Evolutionary conservation across 164 flowering plant species (phyloP).

Genomic region (Vitis amurensis): DNA sequence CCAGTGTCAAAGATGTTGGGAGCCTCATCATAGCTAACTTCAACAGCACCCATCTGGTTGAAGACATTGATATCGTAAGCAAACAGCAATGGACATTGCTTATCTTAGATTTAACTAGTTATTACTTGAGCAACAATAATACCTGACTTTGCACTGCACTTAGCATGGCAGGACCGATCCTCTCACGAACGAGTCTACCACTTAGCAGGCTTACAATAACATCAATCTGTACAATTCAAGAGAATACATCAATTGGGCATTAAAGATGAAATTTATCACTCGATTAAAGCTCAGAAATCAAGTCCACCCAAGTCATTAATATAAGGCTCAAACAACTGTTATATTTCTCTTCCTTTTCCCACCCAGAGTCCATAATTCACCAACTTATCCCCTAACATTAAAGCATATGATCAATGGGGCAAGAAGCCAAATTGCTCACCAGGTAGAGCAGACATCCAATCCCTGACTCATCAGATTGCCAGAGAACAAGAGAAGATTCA

Average conservation of each 20-base stretch:
- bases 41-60: slow-evolving; percentile 80
- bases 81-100: background rate
- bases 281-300: background rate
- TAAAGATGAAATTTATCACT: too few relatives aligned
- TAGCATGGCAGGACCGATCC: slow-evolving; percentile 90
- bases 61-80: slow-evolving; percentile 13
- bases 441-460: slow-evolving; percentile 69
- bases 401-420: background rate
- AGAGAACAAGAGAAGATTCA: slow-evolving; percentile 73
- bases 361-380: background rate
- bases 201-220: slow-evolving; percentile 84
- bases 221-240: slow-evolving; percentile 52
- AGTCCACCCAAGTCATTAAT: too few relatives aligned
- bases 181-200: slow-evolving; percentile 89
- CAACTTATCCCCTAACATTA: background rate
- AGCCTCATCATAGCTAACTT: slow-evolving; percentile 62
- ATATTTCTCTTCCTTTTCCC: background rate
- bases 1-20: slow-evolving; percentile 70
- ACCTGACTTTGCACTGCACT: slow-evolving; percentile 98
- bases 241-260: background rate
- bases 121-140: slow-evolving; percentile 1
- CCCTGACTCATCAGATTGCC: slow-evolving; percentile 78
- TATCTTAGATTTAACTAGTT: background rate
- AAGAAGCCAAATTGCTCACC: slow-evolving; percentile 37
- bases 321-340: too few relatives aligned